These are phyloP conservation scores for Casuarina glauca DNA, from an alignment of 306 rosid species.

Conservation along the genomic window DNA sequence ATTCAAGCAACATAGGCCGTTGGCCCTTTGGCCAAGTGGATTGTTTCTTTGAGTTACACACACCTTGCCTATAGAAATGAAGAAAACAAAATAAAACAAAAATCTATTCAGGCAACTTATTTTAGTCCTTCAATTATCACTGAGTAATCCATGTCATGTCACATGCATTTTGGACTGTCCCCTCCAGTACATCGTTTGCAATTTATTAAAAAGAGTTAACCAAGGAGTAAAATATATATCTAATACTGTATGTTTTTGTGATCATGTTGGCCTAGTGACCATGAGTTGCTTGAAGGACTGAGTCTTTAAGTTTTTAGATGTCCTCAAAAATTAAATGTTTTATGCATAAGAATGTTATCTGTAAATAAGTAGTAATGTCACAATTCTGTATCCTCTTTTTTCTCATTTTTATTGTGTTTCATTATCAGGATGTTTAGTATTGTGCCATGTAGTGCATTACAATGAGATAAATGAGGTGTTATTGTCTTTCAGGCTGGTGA, in stretches of 20 bases:
- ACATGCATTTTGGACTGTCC: background rate
- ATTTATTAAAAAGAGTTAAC: background rate
- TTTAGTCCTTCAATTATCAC: background rate
- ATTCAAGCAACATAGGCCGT: background rate
- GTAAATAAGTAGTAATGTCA: background rate
- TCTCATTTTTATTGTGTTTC: slow-evolving; percentile 10
- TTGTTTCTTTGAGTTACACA: background rate
- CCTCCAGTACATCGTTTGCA: background rate
- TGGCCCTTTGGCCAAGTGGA: background rate
- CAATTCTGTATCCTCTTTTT: background rate
- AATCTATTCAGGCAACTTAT: background rate
- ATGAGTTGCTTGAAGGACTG: background rate
- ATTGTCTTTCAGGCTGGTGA: slow-evolving; percentile 68
- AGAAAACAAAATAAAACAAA: background rate
- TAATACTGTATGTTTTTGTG: background rate
- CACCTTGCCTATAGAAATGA: background rate
- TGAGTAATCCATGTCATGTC: background rate
- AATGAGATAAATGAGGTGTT: slow-evolving; percentile 13
- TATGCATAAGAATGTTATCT: background rate
- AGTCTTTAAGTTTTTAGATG: background rate
- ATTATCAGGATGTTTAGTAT: slow-evolving; percentile 15
- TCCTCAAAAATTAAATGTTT: too few relatives aligned
- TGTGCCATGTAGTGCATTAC: slow-evolving; percentile 14
- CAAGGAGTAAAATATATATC: background rate
- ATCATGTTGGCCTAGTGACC: slow-evolving; percentile 2